Base-by-base conservation (phyloP, 441 rosid species). In the Syzygium malaccense region DNA sequence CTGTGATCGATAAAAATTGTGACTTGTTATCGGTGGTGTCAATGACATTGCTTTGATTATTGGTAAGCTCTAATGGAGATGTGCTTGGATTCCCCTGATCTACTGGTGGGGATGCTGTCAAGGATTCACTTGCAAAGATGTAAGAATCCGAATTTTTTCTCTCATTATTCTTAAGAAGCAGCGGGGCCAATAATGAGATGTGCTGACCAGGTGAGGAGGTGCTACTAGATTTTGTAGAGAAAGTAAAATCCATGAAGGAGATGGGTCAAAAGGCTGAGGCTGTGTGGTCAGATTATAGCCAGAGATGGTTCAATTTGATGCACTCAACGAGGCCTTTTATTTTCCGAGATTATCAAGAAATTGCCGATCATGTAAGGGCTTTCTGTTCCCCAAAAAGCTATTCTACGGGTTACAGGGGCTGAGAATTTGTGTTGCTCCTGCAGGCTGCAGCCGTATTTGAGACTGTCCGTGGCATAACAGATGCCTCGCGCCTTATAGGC, bases 61-160 rank as follows among this genome's bases (percentile, higher is more conserved):
- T 95, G 99, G 90, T 96, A 94, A 86, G 96, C 99, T 2, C 58
- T 96, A 75, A 94, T 93, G 96, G 99, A 95, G 90, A 94, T 94
- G 88, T 96, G 95, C 33, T 85, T 94, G 53, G 98, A 96, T 88
- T 86, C 96, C 5, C 98, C 98, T 4, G 98, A 95, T 58, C 87
- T 95, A 3, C 97, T 98, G 4, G 91, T 92, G 55, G 98, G 96
- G 41, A 95, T 95, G 98, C 94, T 96, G 8, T 92, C 98, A 4
- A 87, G 91, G 75, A 5, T 94, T 19, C 99, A 96, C 89, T 86
- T 96, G 89, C 91, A 93, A 87, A 93, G 95, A 96, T 93, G 99
- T 92, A 92, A 85, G 93, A 51, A 55, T 41, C 32, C 4, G 12
- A 45, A 28, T 18, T 2, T 26, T 56, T 48, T 37, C 32, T n/a